phyloP scores from a whole-genome alignment of 169 alveolate species.

The Plasmodium reichenowi region DNA sequence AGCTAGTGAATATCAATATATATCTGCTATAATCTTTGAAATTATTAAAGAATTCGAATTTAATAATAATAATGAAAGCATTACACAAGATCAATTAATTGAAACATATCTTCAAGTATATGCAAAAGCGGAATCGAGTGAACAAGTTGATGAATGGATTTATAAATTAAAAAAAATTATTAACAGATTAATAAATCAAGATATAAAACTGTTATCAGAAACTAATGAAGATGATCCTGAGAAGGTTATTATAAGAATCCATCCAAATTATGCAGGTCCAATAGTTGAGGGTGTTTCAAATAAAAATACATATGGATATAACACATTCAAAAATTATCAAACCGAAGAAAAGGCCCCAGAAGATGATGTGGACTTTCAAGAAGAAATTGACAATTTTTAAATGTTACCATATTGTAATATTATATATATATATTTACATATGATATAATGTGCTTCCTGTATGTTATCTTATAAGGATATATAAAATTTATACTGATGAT shows the following conservation, averaged over 20 bases:
- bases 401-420: not conserved
- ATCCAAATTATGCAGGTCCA: slow-evolving; percentile 84
- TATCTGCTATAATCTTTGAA: slow-evolving; percentile 83
- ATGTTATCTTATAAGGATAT: no score
- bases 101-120: slow-evolving; percentile 83
- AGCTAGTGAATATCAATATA: slow-evolving; percentile 81
- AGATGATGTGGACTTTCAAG: slow-evolving; percentile 71
- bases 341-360: slow-evolving; percentile 23
- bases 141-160: slow-evolving; percentile 86
- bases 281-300: slow-evolving; percentile 36
- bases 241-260: slow-evolving; percentile 81
- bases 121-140: slow-evolving; percentile 80
- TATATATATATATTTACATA: no score
- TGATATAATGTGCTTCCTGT: no score
- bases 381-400: slow-evolving; percentile 51
- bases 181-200: slow-evolving; percentile 81
- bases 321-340: slow-evolving; percentile 56
- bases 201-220: slow-evolving; percentile 80
- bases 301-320: slow-evolving; percentile 53
- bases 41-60: slow-evolving; percentile 82
- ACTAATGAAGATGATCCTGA: slow-evolving; percentile 77
- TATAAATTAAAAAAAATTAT: slow-evolving; percentile 81
- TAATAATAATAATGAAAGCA: slow-evolving; percentile 75
- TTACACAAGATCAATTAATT: slow-evolving; percentile 81
- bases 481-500: no score